Evolutionary conservation across 2,329 filamentous ascomycete species (phyloP), one percentile per base, ranked within the genome.

Genomic region (Beauveria sp.): DNA sequence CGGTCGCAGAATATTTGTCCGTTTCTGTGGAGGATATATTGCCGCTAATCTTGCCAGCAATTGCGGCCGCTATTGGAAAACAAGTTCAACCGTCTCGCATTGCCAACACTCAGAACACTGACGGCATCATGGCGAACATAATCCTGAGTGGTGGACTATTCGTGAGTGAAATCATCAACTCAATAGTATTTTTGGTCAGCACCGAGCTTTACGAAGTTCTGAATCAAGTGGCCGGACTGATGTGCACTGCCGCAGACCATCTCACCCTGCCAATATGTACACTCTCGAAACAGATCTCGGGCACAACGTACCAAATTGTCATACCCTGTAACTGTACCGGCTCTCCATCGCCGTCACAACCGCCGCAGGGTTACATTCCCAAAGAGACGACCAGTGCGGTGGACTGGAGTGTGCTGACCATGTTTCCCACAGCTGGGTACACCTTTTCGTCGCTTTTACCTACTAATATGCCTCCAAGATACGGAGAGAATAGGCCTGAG

Each of bases 41-140:
- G 3, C 67, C 68, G 5, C 42, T 68, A 2, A 57, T 70, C 14
- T 62, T 70, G 50, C 67, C 67, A 28, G 68, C 68, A 16, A 52
- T 69, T 38, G 64, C 67, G 8, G 53, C 57, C 7, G 64, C 62
- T 22, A 43, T 68, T 7, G 66, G 66, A 2, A 60, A 61, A 45
- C 43, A 51, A 3, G 26, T 64, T 16, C 52, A 65, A 16, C 47
- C 20, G n/a, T 14, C 22, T 20, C 54, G 38, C 14, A 46, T 63
- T 3, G 43, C 49, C 4, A 55, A 53, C 9, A 14, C 58, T 28
- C 30, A 56, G 5, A 62, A 65, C 34, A 47, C 63, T 49, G 26
- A 58, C 2, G 62, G 54, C 40, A 64, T 62, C n/a, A 55, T 66
- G 49, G 52, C 56, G 10, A 62, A 63, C 5, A 61, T 69, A 7